phyloP scores from a whole-genome alignment of 306 rosid genomes.

The Biancaea sappan region DNA sequence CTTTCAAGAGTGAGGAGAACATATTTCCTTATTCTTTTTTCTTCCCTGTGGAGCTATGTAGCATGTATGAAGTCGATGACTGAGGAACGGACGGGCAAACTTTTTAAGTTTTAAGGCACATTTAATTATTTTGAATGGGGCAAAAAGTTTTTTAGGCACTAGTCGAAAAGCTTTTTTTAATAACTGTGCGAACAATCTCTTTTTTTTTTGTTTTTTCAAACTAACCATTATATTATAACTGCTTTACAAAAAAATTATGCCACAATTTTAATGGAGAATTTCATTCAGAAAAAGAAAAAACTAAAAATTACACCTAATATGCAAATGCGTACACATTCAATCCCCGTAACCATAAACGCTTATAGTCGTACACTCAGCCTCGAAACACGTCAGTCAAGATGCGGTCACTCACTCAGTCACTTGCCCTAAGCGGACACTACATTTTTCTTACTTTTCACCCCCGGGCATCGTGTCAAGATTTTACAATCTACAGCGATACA shows the following conservation, averaged over 20 bases:
- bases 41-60: no score
- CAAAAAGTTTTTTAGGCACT: no score
- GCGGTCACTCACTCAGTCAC: neutral
- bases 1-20: no score
- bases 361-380: neutral
- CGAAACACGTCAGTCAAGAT: conserved; percentile 22
- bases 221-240: neutral
- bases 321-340: neutral
- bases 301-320: neutral
- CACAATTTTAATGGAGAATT: neutral
- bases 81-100: no score
- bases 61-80: no score
- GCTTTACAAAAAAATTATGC: neutral
- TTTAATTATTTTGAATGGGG: conserved; percentile 21
- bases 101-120: no score
- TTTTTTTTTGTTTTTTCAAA: conserved; percentile 4
- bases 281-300: neutral
- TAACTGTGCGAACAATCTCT: no score
- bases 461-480: no score
- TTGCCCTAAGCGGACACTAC: neutral
- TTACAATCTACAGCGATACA: conserved; percentile 26
- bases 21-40: no score
- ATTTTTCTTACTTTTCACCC: conserved; percentile 9
- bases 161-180: no score
- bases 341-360: neutral